Evolutionary conservation across 2,329 filamentous ascomycete species (phyloP).

Genomic region (Ophiostoma tasmaniense): DNA sequence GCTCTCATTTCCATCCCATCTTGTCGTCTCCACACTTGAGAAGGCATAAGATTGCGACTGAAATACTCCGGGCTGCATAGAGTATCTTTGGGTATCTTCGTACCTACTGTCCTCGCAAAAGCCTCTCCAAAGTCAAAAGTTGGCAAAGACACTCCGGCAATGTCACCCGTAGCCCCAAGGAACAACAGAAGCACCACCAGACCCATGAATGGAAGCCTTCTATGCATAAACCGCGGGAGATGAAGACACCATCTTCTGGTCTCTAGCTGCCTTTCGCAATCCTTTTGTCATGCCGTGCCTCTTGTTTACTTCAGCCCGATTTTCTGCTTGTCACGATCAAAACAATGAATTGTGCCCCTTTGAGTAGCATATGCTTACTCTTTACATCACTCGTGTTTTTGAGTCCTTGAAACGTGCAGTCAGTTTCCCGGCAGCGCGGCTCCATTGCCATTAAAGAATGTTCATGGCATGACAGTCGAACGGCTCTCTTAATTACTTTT

Average conservation of each 20-base stretch:
- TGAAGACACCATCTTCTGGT: slow-evolving; percentile 6
- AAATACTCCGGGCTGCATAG: not conserved
- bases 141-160: not conserved
- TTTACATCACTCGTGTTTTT: not conserved
- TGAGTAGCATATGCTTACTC: no score
- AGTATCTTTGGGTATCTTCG: not conserved
- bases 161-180: not conserved
- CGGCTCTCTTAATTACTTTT: not conserved
- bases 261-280: not conserved
- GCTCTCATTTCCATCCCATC: slow-evolving; percentile 7
- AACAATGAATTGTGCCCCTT: not conserved
- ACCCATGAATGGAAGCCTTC: slow-evolving; percentile 13
- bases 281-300: not conserved
- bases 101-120: not conserved
- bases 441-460: not conserved
- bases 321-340: not conserved
- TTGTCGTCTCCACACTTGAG: not conserved
- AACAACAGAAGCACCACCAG: not conserved
- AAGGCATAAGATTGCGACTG: not conserved
- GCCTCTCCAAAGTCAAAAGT: not conserved
- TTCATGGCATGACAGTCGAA: not conserved
- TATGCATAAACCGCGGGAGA: slow-evolving; percentile 16
- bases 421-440: not conserved
- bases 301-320: not conserved
- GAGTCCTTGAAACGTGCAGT: not conserved